Evolutionary conservation across 305 asterid species (phyloP), one percentile per base, ranked within the genome.

Genomic region (Plantago coronopus): DNA sequence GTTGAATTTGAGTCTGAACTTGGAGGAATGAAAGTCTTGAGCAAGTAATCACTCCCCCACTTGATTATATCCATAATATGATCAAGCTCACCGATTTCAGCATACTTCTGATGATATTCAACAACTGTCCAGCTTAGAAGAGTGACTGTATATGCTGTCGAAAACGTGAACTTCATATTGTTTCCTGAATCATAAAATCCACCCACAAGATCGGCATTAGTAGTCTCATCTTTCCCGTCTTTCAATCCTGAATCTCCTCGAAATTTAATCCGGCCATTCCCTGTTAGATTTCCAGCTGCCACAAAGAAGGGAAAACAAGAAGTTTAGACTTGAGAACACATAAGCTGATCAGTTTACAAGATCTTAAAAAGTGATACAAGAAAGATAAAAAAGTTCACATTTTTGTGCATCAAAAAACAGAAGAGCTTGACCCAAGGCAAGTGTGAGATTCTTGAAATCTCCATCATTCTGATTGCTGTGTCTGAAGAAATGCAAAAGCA

Each of bases 151-250:
- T 80, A 82, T 60, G 85, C 89, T 43, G 81, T 74, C 10, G 89
- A 46, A 17, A 80, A 80, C 72, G 83, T 82, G 50, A 76, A 80
- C 69, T 85, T 85, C 21, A 80, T 72, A 48, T 78, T 80, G 61
- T 80, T 82, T 2, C 94, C 89, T 0, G 84, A 77, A 73, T 84
- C 94, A 74, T 84, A 84, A 58, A 67, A 84, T 8, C 89, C 89
- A 29, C 94, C 94, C 20, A 71, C 84, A 63, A 85, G 87, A 74
- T 67, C 81, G 31, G 74, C 73, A 56, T 64, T 12, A 13, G 42
- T 48, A 19, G 62, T 29, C 43, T 47, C 68, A 17, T 57, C 57
- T 21, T 61, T 73, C 66, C 84, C 86, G 67, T 82, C 94, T 29
- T 61, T 17, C 47, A 80, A 68, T 3, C 94, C 81, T 17, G 94